Percentiles rank a stretch among this genome's conserved stretches.
phyloP scores from a whole-genome alignment of 1,139 yeast species.

The Waltiozyma sp. region DNA sequence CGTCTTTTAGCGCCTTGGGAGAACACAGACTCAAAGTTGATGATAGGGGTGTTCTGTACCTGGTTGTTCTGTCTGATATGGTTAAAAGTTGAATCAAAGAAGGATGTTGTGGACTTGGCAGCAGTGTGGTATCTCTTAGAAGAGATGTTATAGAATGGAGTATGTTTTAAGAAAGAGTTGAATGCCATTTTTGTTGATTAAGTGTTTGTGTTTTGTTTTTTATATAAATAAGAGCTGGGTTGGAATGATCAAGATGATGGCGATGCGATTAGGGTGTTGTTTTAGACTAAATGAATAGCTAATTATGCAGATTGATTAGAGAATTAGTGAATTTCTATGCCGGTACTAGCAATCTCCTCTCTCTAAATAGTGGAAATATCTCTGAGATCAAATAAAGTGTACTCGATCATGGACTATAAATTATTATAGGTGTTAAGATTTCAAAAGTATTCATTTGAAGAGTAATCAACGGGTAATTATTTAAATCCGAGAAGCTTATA shows the following conservation, averaged over 20 bases:
- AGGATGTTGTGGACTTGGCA: constrained; percentile 16
- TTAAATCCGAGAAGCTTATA: too few species aligned
- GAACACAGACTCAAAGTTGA: constrained; percentile 8
- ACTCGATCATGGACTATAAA: too few species aligned
- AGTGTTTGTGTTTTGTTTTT: background rate
- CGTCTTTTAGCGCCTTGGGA: constrained; percentile 11
- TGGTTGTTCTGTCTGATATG: constrained; percentile 17
- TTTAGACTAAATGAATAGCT: background rate
- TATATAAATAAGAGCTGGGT: too few species aligned
- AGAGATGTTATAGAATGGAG: constrained; percentile 11
- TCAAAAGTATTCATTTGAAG: too few species aligned
- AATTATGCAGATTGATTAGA: background rate
- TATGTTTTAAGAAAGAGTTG: constrained; percentile 15
- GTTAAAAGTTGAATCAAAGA: constrained; percentile 20
- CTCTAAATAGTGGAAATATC: too few species aligned
- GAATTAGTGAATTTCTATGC: too few species aligned
- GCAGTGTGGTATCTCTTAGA: constrained; percentile 18
- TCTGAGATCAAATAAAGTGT: too few species aligned
- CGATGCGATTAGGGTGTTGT: background rate
- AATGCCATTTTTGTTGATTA: constrained; percentile 14
- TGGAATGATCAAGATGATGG: too few species aligned
- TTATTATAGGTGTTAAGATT: too few species aligned
- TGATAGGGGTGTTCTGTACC: constrained; percentile 4
- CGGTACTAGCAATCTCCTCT: too few species aligned
- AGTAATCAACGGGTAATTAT: too few species aligned